A percentile compares a stretch with the other conserved stretches of the same genome.
phyloP scores from a whole-genome alignment of 495 filamentous ascomycete genomes.

The Aspergillus hancockii region DNA sequence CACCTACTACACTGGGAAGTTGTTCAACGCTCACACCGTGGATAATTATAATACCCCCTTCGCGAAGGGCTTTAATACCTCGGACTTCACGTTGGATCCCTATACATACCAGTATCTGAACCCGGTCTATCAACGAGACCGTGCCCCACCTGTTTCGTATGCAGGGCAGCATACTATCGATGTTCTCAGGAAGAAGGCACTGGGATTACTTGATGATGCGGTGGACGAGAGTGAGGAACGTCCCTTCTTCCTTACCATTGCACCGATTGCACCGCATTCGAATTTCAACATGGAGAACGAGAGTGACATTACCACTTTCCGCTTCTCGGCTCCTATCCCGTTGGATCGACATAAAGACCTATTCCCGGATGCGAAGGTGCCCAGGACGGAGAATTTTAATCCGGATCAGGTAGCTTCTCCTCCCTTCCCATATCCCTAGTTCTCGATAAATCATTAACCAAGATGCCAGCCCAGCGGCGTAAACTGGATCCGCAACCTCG shows the following conservation, averaged over 20 bases:
- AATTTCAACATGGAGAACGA: constrained; percentile 40
- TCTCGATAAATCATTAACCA: background rate
- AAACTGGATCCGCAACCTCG: constrained; percentile 55
- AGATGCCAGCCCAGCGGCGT: constrained; percentile 58
- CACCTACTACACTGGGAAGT: constrained; percentile 66
- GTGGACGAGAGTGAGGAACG: constrained; percentile 23
- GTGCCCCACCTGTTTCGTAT: constrained; percentile 48
- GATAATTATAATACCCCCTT: constrained; percentile 53
- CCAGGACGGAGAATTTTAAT: constrained; percentile 25
- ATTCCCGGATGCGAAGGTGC: constrained; percentile 22
- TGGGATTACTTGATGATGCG: constrained; percentile 56
- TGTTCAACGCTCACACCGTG: constrained; percentile 58
- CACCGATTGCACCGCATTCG: constrained; percentile 60
- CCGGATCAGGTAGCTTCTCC: constrained; percentile 15
- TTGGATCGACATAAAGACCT: constrained; percentile 18
- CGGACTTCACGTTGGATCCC: constrained; percentile 58
- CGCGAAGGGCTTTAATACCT: constrained; percentile 22
- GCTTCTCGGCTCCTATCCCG: constrained; percentile 8
- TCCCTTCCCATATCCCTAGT: background rate
- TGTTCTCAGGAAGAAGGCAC: constrained; percentile 55
- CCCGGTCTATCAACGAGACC: constrained; percentile 56
- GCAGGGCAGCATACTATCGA: constrained; percentile 54
- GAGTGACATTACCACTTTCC: constrained; percentile 23
- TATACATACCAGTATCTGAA: constrained; percentile 66
- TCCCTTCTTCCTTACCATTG: constrained; percentile 64